Percentiles rank a stretch among this genome's conserved stretches.
Evolutionary conservation across 179 eudicot genomes (phyloP).

Genomic region (Vitellaria paradoxa): DNA sequence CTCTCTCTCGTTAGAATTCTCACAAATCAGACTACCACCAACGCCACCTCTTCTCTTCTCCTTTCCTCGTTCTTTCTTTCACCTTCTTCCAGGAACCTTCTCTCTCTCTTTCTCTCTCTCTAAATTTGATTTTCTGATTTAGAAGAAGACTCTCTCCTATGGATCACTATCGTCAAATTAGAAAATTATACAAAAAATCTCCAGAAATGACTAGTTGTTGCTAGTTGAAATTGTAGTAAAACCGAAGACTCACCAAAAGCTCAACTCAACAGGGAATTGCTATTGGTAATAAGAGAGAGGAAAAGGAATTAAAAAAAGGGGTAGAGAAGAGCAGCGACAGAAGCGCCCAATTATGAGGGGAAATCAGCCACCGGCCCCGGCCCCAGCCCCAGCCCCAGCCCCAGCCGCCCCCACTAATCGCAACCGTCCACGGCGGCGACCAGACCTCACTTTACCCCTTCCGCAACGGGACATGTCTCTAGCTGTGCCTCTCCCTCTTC

Average conservation of each 20-base stretch:
- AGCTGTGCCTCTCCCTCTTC: constrained; percentile 51
- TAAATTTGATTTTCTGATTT: no score
- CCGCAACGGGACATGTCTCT: constrained; percentile 38
- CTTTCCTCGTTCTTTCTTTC: background rate
- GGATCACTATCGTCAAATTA: background rate
- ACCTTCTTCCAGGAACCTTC: constrained; percentile 14
- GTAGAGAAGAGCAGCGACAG: background rate
- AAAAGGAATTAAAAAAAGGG: no score
- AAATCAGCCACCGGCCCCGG: constrained; percentile 24
- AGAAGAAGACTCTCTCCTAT: background rate
- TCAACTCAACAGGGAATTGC: no score
- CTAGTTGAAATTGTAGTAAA: no score
- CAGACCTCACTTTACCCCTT: constrained; percentile 44
- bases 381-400: constrained; percentile 14
- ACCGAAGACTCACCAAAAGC: no score
- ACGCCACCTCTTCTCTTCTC: background rate
- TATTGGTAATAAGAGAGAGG: no score
- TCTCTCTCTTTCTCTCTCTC: constrained; percentile 11
- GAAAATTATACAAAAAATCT: background rate
- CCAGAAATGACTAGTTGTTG: background rate
- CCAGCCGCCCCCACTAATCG: constrained; percentile 12
- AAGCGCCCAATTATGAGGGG: constrained; percentile 25
- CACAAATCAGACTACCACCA: background rate
- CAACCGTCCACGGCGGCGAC: constrained; percentile 36
- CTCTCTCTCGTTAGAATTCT: background rate